These are phyloP conservation scores for Teratosphaeria nubilosa DNA, from an alignment of 2,329 filamentous ascomycete species.

Conservation along the genomic window DNA sequence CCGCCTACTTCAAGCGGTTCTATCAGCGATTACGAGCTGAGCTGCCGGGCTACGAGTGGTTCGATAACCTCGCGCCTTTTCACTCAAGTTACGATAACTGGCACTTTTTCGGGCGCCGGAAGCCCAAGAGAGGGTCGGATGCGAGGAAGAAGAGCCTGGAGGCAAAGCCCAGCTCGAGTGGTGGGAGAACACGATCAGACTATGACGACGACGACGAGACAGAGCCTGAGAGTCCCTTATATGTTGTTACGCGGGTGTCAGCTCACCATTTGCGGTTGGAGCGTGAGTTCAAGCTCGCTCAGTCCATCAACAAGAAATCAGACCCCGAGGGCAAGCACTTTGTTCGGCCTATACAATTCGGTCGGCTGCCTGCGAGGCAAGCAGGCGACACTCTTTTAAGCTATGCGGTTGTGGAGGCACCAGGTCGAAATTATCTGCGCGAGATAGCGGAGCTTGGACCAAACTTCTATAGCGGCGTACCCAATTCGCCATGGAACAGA, in stretches of 20 bases:
- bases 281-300: conserved; percentile 74
- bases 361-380: conserved; percentile 57
- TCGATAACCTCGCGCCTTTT: conserved; percentile 32
- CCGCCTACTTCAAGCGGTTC: conserved; percentile 15
- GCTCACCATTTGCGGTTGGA: conserved; percentile 75
- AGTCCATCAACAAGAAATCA: conserved; percentile 46
- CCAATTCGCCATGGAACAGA: conserved; percentile 13
- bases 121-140: conserved; percentile 42
- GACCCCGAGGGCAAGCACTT: conserved; percentile 60
- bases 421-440: conserved; percentile 62
- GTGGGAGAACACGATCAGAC: conserved; percentile 16
- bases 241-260: conserved; percentile 72
- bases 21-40: conserved; percentile 26
- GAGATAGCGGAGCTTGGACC: conserved; percentile 69
- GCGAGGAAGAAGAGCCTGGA: conserved; percentile 11
- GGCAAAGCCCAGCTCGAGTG: conserved; percentile 13
- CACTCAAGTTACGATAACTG: conserved; percentile 73
- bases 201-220: conserved; percentile 15
- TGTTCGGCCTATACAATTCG: conserved; percentile 67
- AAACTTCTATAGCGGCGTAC: conserved; percentile 29
- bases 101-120: conserved; percentile 40
- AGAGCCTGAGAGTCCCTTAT: conserved; percentile 22
- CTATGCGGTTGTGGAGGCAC: conserved; percentile 71
- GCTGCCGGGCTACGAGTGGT: conserved; percentile 26
- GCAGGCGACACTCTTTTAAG: conserved; percentile 63